Evolutionary conservation across 768 basidiomycete species (phyloP), one percentile per base, ranked within the genome.

Genomic region (Mycena galericulata): DNA sequence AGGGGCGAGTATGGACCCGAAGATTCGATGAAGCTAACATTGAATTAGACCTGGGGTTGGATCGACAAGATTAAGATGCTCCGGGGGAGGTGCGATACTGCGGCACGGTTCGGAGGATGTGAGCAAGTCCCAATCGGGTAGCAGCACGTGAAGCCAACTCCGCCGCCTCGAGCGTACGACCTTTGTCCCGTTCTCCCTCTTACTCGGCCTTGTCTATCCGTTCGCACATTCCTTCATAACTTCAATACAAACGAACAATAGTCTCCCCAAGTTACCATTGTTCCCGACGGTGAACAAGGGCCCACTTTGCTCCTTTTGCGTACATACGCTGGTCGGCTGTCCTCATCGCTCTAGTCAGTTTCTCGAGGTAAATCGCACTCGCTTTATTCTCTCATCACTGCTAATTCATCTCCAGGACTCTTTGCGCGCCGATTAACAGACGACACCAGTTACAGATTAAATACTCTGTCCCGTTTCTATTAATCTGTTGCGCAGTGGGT

Each of bases 401-500:
- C 64, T 65, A 14, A 58, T 40, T 8, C 30, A 9, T 49, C 14
- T 55, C 49, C 41, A 58, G 50, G 11, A 17, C 29, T 22, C 45
- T 32, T n/a, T 38, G 22, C 10, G 15, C 32, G 45, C 38, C 53
- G 38, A 55, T 55, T 54, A 27, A 32, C 60, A 40, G 60, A 60
- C 36, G 65, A 36, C 26, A 59, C 38, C 24, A n/a, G 57, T 45
- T 36, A 56, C 3, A 66, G 29, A 47, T 29, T 29, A 18, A 62
- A n/a, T 40, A 30, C 41, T 57, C 34, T n/a, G 40, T 62, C 61
- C 22, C 34, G 41, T 26, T 47, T 57, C 32, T 53, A 63, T 55
- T 47, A 40, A 56, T 53, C 24, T 32, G 40, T 49, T 32, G 20
- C 34, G 55, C 60, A 56, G 67, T 58, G 67, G 56, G 47, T 62